Evolutionary conservation across 257 asterid species (phyloP), one percentile per base, ranked within the genome.

Genomic region (Solanum sejunctum): DNA sequence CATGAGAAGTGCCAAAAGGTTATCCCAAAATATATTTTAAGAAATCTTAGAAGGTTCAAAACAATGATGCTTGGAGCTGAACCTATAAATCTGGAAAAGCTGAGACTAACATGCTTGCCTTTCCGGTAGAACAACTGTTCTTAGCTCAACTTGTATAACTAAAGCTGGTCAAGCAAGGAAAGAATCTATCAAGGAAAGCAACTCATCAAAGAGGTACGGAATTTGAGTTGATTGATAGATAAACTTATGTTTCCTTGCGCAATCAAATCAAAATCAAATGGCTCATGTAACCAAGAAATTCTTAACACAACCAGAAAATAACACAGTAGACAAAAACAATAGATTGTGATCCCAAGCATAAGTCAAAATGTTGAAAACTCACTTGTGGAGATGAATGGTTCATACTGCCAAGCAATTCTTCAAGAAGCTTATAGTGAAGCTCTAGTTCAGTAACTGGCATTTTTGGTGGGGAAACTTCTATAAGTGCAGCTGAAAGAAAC

Each of bases 371-470:
- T 71, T 56, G 81, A 77, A 86, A 72, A 75, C 96, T 94, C 91
- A 97, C 99, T 87, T 97, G 98, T 28, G 98, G 97, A 85, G 99
- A 97, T 39, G 98, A 91, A 91, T 95, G 99, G 83, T 87, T 93
- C 99, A 95, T 97, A 91, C 91, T 92, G 89, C 91, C 85, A 89
- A 97, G 90, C 88, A 95, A 91, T 92, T 97, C 98, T 86, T 94
- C 89, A 91, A 97, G 91, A 90, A 97, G 97, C 86, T 86, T 89
- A 90, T 87, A 77, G 87, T 97, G 99, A 89, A 91, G 89, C 85
- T 86, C 88, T 73, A 88, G 77, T 90, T 97, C 99, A 88, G 75
- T 84, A 81, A 87, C 91, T 82, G 93, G 86, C 99, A 97, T 93
- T 88, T 88, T 91, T 61, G 91, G 95, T 64, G 98, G 97, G 80